Evolutionary conservation across 306 rosid genomes (phyloP), one percentile per base, ranked within the genome.

Genomic region (Cucurbita ficifolia): DNA sequence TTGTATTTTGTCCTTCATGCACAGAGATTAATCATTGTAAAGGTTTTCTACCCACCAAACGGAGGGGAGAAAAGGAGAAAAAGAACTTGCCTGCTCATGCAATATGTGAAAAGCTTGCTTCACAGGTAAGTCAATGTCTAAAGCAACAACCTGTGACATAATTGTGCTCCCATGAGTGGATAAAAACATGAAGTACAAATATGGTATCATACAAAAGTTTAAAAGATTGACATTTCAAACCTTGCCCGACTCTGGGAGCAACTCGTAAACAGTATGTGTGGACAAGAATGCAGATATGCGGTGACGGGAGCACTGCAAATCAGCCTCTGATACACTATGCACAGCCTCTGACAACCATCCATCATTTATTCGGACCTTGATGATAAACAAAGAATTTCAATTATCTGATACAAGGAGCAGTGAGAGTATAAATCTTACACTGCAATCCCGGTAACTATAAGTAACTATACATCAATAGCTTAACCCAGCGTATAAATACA

Each of bases 191-290:
- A 49, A 22, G 11, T 33, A 55, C 51, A 19, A 74, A 63, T 72
- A 50, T 29, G 24, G 39, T 18, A 22, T 75, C 57, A 45, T 36
- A 71, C 55, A 83, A 33, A 33, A 67, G 77, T 74, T 77, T 17
- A 42, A 51, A 76, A 56, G 83, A 78, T 52, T 68, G 76, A 72
- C 79, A 81, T 75, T 83, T 86, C 99, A 85, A 94, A 95, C 99
- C 99, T 95, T 95, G 92, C 99, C 96, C 81, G 97, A 91, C 96
- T 95, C 97, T 0, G 99, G 99, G 76, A 95, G 96, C 82, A 95
- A 82, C 83, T 95, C 99, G 78, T 91, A 95, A 76, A 83, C 90
- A 64, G 96, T 88, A 75, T 78, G 88, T 52, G 81, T 64, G 11
- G 96, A 91, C 88, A 95, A 80, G 85, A 91, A 91, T 39, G 76